Percentiles rank a stretch among this genome's conserved stretches.
phyloP scores from a whole-genome alignment of 202 grass and related monocot genomes.

The Musa balbisiana region DNA sequence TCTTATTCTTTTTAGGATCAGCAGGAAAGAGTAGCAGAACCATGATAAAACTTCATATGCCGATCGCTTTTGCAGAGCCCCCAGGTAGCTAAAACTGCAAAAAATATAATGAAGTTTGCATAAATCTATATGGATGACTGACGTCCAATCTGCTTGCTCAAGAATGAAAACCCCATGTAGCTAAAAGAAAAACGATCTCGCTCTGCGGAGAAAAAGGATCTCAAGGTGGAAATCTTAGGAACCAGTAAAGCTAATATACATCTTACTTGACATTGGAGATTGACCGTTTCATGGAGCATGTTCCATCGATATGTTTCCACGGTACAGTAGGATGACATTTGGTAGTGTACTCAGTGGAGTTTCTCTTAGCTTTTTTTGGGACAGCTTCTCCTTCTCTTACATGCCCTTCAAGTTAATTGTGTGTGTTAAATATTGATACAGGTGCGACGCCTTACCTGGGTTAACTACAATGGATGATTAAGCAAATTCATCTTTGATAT shows the following conservation, averaged over 20 bases:
- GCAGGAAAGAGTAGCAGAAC: too few relatives aligned
- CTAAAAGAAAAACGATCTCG: neutral
- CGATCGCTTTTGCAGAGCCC: too few relatives aligned
- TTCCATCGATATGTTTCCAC: neutral
- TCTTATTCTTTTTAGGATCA: too few relatives aligned
- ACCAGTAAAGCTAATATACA: neutral
- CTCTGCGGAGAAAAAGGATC: too few relatives aligned
- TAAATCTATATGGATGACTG: neutral
- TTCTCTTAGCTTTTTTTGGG: neutral
- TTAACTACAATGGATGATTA: neutral
- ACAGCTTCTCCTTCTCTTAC: neutral
- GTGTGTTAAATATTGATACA: neutral
- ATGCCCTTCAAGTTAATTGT: neutral
- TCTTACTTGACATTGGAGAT: neutral
- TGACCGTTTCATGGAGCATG: neutral
- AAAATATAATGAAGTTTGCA: neutral
- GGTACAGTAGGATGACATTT: neutral
- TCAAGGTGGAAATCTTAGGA: neutral
- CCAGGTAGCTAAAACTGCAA: neutral
- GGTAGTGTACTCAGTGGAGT: neutral
- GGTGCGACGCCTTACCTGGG: neutral
- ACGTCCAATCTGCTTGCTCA: neutral
- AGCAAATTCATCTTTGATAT: neutral
- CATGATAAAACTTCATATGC: too few relatives aligned
- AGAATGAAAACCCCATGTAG: neutral